These are phyloP conservation scores for Funneliformis geosporum DNA, from an alignment of 192 early-diverging fungal genomes.

Conservation along the genomic window DNA sequence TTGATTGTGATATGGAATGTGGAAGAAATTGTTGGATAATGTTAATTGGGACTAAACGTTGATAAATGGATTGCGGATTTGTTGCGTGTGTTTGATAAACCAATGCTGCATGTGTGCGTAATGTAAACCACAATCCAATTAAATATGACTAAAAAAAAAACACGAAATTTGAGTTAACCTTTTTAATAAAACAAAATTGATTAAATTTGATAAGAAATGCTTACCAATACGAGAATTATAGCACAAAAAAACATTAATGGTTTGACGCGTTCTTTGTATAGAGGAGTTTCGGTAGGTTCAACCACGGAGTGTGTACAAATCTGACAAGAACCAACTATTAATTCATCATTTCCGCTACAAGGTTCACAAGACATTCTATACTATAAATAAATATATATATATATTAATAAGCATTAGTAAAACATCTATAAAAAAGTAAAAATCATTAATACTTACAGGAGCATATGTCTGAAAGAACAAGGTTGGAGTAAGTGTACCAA, in stretches of 20 bases:
- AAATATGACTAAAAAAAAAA: conserved; percentile 65
- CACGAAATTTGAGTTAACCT: background rate
- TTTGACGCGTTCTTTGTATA: conserved; percentile 76
- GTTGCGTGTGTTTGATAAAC: conserved; percentile 60
- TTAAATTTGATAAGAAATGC: no score
- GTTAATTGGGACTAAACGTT: conserved; percentile 48
- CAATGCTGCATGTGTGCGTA: conserved; percentile 85
- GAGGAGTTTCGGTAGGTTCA: conserved; percentile 73
- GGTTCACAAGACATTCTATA: conserved; percentile 11
- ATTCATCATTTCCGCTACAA: no score
- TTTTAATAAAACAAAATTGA: background rate
- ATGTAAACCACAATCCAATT: conserved; percentile 90
- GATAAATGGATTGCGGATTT: conserved; percentile 42
- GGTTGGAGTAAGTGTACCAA: conserved; percentile 92
- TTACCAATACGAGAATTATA: conserved; percentile 65
- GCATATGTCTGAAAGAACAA: conserved; percentile 94
- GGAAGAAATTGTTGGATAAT: conserved; percentile 47
- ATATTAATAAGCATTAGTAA: no score
- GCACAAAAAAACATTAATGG: conserved; percentile 90
- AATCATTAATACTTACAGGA: conserved; percentile 42
- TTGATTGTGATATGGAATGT: background rate
- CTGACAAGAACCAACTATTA: conserved; percentile 44
- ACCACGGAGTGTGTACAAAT: conserved; percentile 64
- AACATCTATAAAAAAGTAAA: no score
- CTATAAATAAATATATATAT: background rate